phyloP scores from a whole-genome alignment of 2,329 filamentous ascomycete genomes.

The Venturia asperata region DNA sequence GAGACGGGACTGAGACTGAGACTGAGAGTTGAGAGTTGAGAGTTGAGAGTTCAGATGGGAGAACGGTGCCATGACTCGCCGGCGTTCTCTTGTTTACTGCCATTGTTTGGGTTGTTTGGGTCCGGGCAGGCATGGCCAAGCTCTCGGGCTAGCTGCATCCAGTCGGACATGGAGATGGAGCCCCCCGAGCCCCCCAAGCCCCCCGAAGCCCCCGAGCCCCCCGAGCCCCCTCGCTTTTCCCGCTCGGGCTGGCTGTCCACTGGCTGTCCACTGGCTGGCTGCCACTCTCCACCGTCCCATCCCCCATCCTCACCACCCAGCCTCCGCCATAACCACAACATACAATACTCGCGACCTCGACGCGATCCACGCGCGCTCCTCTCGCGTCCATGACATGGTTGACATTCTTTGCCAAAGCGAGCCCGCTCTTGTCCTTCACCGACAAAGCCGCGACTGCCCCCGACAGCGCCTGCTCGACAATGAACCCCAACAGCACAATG shows the following conservation, averaged over 20 bases:
- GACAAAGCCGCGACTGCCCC: conserved; percentile 28
- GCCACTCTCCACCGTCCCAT: not conserved
- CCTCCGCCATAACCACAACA: not conserved
- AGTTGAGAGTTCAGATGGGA: too few relatives aligned
- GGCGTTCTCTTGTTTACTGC: too few relatives aligned
- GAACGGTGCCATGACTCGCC: too few relatives aligned
- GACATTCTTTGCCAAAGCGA: not conserved
- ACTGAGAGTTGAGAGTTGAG: too few relatives aligned
- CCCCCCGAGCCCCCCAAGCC: too few relatives aligned
- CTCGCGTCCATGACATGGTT: conserved; percentile 21
- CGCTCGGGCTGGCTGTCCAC: not conserved
- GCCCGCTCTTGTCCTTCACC: conserved; percentile 15
- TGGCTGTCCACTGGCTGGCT: not conserved
- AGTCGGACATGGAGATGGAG: too few relatives aligned
- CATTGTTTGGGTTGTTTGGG: too few relatives aligned
- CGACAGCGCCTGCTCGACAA: conserved; percentile 31
- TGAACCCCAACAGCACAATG: not conserved
- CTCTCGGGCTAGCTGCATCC: too few relatives aligned
- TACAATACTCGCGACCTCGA: not conserved
- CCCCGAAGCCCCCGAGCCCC: too few relatives aligned
- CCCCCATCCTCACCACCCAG: not conserved
- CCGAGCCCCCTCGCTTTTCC: too few relatives aligned
- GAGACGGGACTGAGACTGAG: too few relatives aligned
- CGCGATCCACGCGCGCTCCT: conserved; percentile 6
- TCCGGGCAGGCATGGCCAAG: too few relatives aligned